Percentiles rank a stretch among this genome's conserved stretches.
Conservation (phyloP, 2,329 filamentous ascomycete species). For the Rutstroemia sp. region DNA sequence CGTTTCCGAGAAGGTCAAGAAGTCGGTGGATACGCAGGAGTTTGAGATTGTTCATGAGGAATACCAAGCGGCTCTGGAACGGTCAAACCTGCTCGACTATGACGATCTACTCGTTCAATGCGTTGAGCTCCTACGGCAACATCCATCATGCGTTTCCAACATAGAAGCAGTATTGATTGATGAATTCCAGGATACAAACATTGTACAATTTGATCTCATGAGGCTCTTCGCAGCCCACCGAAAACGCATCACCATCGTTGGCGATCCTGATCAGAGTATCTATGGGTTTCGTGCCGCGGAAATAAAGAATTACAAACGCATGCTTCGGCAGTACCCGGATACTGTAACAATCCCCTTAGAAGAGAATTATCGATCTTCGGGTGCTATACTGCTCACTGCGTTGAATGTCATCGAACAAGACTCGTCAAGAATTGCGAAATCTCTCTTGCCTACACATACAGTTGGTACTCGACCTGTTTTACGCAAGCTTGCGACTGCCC, state of each 20-base stretch:
- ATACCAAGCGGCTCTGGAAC: constrained; percentile 69
- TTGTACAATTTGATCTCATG: constrained; percentile 93
- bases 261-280: constrained; percentile 95
- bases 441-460: constrained; percentile 70
- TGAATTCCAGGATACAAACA: constrained; percentile 96
- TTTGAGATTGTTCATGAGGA: constrained; percentile 65
- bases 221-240: constrained; percentile 68
- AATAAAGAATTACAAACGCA: constrained; percentile 74
- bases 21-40: constrained; percentile 49
- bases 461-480: constrained; percentile 76
- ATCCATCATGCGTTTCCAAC: constrained; percentile 78
- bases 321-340: constrained; percentile 68
- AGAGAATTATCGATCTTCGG: constrained; percentile 91
- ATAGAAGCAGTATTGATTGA: constrained; percentile 90
- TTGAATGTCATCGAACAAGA: constrained; percentile 89
- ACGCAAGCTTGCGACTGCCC: constrained; percentile 61
- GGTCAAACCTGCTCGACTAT: constrained; percentile 83
- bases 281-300: constrained; percentile 94
- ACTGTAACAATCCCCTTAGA: constrained; percentile 80
- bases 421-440: constrained; percentile 69
- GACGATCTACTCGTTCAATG: constrained; percentile 86
- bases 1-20: constrained; percentile 8
- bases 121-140: constrained; percentile 64
- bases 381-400: constrained; percentile 71
- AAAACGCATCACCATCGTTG: constrained; percentile 84